Evolutionary conservation across 176 grass and related monocot genomes (phyloP), one percentile per base, ranked within the genome.

Genomic region (Urochloa ruziziensis): DNA sequence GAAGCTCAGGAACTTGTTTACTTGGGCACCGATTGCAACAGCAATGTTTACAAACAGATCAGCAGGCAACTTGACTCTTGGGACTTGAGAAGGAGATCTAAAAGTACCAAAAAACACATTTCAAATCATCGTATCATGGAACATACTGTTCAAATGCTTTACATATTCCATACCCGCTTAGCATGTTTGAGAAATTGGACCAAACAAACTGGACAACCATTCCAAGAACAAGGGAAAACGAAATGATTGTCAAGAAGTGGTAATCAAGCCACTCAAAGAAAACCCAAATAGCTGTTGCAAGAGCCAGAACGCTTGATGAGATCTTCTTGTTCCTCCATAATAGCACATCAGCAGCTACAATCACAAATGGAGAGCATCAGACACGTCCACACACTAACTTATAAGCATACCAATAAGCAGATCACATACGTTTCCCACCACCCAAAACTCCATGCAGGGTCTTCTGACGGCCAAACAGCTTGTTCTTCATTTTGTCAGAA

Each of bases 271-370:
- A 98, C 73, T 94, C 95, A 0, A 98, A 94, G 80, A 98, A 92
- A 62, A 91, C 86, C 95, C 95, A 98, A 5, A 93, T 78, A 58
- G 70, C 83, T 75, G 92, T 94, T 29, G 89, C 86, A 43, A 83
- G 68, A 51, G 79, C 93, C 54, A 94, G 48, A n/a, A 98, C 88
- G 15, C 95, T 93, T 0, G 92, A 93, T 14, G 95, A 98, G 63
- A 93, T 94, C 89, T 91, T 93, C 74, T 94, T 98, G 75, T 98
- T 98, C 73, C 95, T 93, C 95, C 95, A 98, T 51, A 98, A 43
- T 27, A 98, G 54, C 30, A 98, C 86, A 93, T 98, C 95, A 81
- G 95, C 95, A 88, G 92, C 95, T 98, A 78, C 82, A 98, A 53
- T 74, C 3, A 78, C 24, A 90, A 75, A 83, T 25, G 16, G 1